These are phyloP conservation scores for Yamadazyma olivae DNA, from an alignment of 805 yeast species.

Conservation along the genomic window DNA sequence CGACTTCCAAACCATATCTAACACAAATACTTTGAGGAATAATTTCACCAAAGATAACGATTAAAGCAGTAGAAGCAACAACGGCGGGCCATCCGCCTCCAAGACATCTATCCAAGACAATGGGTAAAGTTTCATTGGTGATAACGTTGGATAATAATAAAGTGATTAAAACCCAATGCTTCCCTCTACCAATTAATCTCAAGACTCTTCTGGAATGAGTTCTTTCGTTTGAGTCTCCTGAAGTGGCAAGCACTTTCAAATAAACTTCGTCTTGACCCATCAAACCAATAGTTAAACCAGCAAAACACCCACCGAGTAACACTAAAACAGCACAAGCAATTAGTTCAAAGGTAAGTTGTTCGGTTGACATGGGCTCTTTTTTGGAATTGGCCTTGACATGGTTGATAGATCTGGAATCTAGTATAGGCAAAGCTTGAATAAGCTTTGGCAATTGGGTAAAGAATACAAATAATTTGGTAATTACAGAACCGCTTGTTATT, in stretches of 20 bases:
- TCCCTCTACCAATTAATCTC: constrained; percentile 70
- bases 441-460: constrained; percentile 31
- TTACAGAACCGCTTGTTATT: constrained; percentile 15
- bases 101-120: constrained; percentile 84
- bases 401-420: constrained; percentile 9
- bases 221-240: constrained; percentile 76
- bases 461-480: constrained; percentile 29
- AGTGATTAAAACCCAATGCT: constrained; percentile 96
- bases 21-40: constrained; percentile 95
- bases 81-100: constrained; percentile 99
- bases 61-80: constrained; percentile 85
- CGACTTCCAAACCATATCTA: constrained; percentile 86
- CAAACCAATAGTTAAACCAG: constrained; percentile 88
- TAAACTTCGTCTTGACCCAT: constrained; percentile 99
- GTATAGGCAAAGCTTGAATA: constrained; percentile 34
- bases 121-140: constrained; percentile 92
- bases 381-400: constrained; percentile 10
- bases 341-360: constrained; percentile 47
- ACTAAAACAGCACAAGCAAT: constrained; percentile 59
- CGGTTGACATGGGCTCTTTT: constrained; percentile 24
- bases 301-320: constrained; percentile 83
- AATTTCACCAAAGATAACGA: constrained; percentile 93
- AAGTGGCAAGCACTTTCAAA: constrained; percentile 80
- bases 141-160: constrained; percentile 81
- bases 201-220: constrained; percentile 71